These are phyloP conservation scores for Lactarius evosmus DNA, from an alignment of 768 basidiomycete genomes.

Conservation along the genomic window DNA sequence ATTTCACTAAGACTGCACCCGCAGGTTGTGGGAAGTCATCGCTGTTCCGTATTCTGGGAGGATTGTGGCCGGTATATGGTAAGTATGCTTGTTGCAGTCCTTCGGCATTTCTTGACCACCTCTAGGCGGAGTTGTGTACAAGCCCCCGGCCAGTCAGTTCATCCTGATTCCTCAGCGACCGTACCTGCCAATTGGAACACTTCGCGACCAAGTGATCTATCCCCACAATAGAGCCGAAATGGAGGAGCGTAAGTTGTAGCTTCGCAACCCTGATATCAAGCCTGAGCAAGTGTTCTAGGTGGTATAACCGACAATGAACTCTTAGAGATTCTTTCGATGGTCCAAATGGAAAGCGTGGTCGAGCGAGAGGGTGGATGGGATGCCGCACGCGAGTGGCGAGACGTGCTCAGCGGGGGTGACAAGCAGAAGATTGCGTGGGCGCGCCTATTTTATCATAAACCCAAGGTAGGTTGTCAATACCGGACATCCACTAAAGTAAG, in stretches of 20 bases:
- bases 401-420: slow-evolving; percentile 90
- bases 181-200: slow-evolving; percentile 88
- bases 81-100: slow-evolving; percentile 1
- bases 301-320: slow-evolving; percentile 75
- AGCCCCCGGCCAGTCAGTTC: slow-evolving; percentile 85
- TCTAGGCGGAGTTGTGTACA: slow-evolving; percentile 72
- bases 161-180: slow-evolving; percentile 95
- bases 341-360: slow-evolving; percentile 84
- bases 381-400: slow-evolving; percentile 85
- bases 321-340: slow-evolving; percentile 62
- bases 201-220: slow-evolving; percentile 96
- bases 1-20: slow-evolving; percentile 1
- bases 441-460: slow-evolving; percentile 89
- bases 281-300: slow-evolving; percentile 38
- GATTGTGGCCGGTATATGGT: slow-evolving; percentile 87
- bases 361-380: slow-evolving; percentile 98
- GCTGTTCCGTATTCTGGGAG: slow-evolving; percentile 93
- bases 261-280: neutral
- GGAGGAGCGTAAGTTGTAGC: slow-evolving; percentile 52
- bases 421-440: slow-evolving; percentile 99
- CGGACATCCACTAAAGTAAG: neutral
- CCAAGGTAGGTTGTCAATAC: slow-evolving; percentile 56
- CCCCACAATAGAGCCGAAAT: slow-evolving; percentile 83
- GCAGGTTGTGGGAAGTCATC: slow-evolving; percentile 85
- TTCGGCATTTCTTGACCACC: neutral